Evolutionary conservation across 1,284 basidiomycete species (phyloP).

Genomic region (Tylopilus orsonianus): DNA sequence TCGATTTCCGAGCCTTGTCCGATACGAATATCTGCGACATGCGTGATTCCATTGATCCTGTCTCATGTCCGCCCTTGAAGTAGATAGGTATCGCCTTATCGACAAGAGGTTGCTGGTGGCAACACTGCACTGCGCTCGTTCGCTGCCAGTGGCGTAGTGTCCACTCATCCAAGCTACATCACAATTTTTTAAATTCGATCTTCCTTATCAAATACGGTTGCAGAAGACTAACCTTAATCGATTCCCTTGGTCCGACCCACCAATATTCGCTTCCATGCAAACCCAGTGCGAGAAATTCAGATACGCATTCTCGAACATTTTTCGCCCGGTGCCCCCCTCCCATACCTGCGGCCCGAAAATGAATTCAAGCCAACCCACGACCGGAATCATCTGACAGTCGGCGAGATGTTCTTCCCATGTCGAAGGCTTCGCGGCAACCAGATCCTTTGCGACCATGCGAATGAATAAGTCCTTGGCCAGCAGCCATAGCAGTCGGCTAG

Average conservation of each 20-base stretch:
- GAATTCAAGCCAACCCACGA: constrained; percentile 13
- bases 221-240: background rate
- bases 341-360: constrained; percentile 10
- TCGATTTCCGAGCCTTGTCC: background rate
- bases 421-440: background rate
- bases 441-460: background rate
- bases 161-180: background rate
- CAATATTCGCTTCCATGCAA: background rate
- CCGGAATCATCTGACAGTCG: constrained; percentile 7
- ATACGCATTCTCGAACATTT: background rate
- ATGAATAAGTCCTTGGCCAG: background rate
- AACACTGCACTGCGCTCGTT: constrained; percentile 12
- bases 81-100: constrained; percentile 16
- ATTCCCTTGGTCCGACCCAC: background rate
- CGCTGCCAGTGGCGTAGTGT: constrained; percentile 4
- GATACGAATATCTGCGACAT: constrained; percentile 1
- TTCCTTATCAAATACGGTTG: background rate
- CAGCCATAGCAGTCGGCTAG: constrained; percentile 2
- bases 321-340: background rate
- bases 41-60: background rate
- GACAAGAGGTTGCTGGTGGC: constrained; percentile 1
- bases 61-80: constrained; percentile 2
- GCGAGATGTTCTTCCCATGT: background rate
- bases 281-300: constrained; percentile 18
- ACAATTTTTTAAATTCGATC: background rate